These are phyloP conservation scores for Clitoria ternatea DNA, from an alignment of 306 rosid species.

Conservation along the genomic window DNA sequence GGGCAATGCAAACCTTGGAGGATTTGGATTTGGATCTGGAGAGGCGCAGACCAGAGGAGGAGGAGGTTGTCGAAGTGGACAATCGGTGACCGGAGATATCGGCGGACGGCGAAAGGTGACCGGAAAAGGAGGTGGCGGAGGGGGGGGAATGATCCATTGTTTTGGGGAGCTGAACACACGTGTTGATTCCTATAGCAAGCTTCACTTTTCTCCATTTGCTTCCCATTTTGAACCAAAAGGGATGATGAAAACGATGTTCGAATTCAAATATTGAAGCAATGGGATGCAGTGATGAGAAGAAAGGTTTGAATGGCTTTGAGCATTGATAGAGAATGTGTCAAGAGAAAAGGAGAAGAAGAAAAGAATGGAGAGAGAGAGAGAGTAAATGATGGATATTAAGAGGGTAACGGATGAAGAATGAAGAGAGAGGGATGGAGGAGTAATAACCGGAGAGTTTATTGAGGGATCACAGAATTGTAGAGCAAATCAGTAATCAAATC, in stretches of 20 bases:
- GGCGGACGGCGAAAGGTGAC: conserved; percentile 27
- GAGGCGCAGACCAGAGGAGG: conserved; percentile 53
- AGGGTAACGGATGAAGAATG: neutral
- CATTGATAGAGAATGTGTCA: neutral
- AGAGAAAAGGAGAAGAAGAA: neutral
- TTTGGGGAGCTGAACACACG: conserved; percentile 50
- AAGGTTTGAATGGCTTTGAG: neutral
- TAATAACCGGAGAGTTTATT: neutral
- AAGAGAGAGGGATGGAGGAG: neutral
- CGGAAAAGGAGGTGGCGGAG: conserved; percentile 28
- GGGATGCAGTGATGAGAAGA: neutral
- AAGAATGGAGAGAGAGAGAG: neutral
- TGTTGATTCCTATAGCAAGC: conserved; percentile 61
- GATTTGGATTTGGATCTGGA: conserved; percentile 54
- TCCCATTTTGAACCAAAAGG: conserved; percentile 38
- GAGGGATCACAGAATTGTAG: neutral
- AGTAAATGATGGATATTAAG: too few relatives aligned
- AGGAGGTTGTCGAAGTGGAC: conserved; percentile 55
- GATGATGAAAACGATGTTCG: neutral
- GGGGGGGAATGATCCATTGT: conserved; percentile 44
- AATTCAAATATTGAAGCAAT: conserved; percentile 23
- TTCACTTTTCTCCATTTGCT: conserved; percentile 85
- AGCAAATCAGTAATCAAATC: neutral
- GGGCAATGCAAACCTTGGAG: conserved; percentile 61
- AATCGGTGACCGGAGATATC: conserved; percentile 34